Evolutionary conservation across 2,329 filamentous ascomycete genomes (phyloP), one percentile per base, ranked within the genome.

Genomic region (Lizonia empirigonia): DNA sequence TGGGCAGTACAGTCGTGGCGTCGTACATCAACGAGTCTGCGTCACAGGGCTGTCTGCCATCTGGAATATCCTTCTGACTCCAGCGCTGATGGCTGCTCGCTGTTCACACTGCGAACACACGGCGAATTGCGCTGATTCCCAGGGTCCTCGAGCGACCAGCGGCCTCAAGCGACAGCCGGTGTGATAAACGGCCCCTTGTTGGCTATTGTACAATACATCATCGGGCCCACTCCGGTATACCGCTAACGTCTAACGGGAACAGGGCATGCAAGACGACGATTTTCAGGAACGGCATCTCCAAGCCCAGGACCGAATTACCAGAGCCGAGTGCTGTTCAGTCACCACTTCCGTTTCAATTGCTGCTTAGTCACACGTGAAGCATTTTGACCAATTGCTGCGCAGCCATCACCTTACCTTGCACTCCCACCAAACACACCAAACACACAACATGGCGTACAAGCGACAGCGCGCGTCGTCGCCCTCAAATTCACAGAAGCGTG

Each of bases 401-500:
- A 37, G 35, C 22, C 19, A 7, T 37, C 32, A 34, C 45, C 29
- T 30, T n/a, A 30, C 27, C 27, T 7, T 5, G 5, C 26, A 6
- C 4, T 5, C 26, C 26, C 26, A n/a, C 12, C 12, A n/a, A 12
- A 5, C 12, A 1, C 12, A 37, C 37, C 32, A 36, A 19, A 19
- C 23, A 33, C 7, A 30, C 41, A 44, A 37, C 40, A 72, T 72
- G 69, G 62, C 68, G 4, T 71, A 65, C 62, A 73, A 73, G 32
- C 66, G 70, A 15, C 63, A 62, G 3, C 66, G 69, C 46, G 50
- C 64, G 13, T 19, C 54, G 19, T 71, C 70, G 1, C 70, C 68
- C 5, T 53, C 65, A 1, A 39, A 56, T 4, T 47, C 82, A 76
- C 75, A 97, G 94, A 84, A 86, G 91, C 75, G 87, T 87, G 65